These are phyloP conservation scores for Leccinum subgranulosum DNA, from an alignment of 768 basidiomycete species.

Conservation along the genomic window DNA sequence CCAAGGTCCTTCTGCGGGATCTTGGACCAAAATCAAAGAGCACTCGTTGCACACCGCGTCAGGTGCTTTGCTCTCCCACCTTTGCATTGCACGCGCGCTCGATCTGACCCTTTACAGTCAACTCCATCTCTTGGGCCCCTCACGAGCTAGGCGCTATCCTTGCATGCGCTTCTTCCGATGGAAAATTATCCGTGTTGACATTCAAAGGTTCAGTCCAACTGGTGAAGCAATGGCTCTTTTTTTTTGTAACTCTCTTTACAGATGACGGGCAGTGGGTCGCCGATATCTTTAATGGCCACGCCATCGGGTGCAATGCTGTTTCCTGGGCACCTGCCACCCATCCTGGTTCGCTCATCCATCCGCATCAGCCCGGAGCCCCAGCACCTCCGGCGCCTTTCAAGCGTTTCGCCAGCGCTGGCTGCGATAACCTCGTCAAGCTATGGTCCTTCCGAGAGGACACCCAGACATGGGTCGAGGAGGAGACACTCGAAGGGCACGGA, in stretches of 20 bases:
- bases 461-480: constrained; percentile 89
- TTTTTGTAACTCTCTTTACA: constrained; percentile 32
- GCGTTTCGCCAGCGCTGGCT: constrained; percentile 93
- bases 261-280: constrained; percentile 97
- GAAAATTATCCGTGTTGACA: constrained; percentile 91
- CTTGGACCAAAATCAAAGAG: constrained; percentile 95
- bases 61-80: constrained; percentile 50
- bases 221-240: not conserved
- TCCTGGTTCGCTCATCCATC: constrained; percentile 79
- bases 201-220: constrained; percentile 81
- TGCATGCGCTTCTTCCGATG: constrained; percentile 96
- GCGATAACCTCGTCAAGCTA: constrained; percentile 92
- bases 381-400: constrained; percentile 60
- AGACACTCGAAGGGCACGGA: constrained; percentile 84
- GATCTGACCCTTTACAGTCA: constrained; percentile 51
- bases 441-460: constrained; percentile 89
- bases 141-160: constrained; percentile 96
- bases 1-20: constrained; percentile 47
- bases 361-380: constrained; percentile 46
- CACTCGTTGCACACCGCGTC: constrained; percentile 92
- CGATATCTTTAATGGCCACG: constrained; percentile 92
- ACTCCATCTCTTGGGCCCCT: constrained; percentile 98
- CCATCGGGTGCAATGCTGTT: constrained; percentile 94
- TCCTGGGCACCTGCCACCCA: constrained; percentile 95
- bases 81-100: not conserved